Base-by-base conservation (phyloP, 2,329 filamentous ascomycete genomes). In the Eurotiales sp. region DNA sequence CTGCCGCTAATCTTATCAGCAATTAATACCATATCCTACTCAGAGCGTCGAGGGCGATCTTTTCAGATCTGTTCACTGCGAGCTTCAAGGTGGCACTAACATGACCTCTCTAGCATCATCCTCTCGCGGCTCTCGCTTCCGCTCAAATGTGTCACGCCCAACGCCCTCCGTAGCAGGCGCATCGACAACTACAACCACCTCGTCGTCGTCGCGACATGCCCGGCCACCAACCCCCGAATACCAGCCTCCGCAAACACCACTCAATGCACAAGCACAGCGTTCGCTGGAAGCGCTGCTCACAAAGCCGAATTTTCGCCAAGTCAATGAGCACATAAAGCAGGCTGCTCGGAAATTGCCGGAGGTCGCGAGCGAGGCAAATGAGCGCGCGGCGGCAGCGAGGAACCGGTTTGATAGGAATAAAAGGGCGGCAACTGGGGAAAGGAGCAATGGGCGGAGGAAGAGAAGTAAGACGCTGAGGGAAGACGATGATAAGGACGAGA, bases 331-430 rank as follows among this genome's bases (percentile, higher is more conserved):
- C 39, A 65, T 82, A 21, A 64, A 69, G 19, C 62, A 72, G 23
- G 78, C 79, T 0, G 69, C 71, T 1, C 61, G 69, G 1, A 66
- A 69, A n/a, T 63, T 86, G 4, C 75, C 72, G 2, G 66, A 72
- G 4, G 69, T 72, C 2, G 80, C 77, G 0, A 77, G 70, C 2
- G 73, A 76, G n/a, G 72, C 81, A 32, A 83, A 84, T 51, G 82
- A 85, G 52, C 73, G 73, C 11, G 60, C 82, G 3, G 58, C 60
- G 1, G 69, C 73, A 61, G 58, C 69, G 60, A 56, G 69, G 61
- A 45, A 60, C 54, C 63, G 70, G 44, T 69, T 68, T 39, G 60
- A 73, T 52, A 43, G 40, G n/a, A 65, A 65, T 45, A 69, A 71
- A 40, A 63, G 66, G 32, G 32, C 37, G 36, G 22, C 39, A 4